Conservation (phyloP, 495 filamentous ascomycete genomes). For the Aspergillus leporis region DNA sequence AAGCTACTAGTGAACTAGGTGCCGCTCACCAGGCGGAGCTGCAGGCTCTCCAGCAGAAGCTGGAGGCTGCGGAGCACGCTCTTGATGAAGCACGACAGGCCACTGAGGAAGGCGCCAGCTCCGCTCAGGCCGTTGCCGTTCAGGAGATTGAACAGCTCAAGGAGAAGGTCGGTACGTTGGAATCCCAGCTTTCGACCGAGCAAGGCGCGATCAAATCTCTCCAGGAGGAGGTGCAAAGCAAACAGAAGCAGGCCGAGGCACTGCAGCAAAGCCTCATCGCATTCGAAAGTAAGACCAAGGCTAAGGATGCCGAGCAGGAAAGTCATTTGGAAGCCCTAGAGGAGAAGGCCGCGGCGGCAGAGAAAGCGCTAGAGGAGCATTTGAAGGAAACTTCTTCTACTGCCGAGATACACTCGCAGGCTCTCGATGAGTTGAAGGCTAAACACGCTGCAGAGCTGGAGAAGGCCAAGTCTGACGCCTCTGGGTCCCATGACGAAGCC, state of each 20-base stretch:
- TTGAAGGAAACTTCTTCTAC: slow-evolving; percentile 24
- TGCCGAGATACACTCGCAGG: slow-evolving; percentile 34
- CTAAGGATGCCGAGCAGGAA: slow-evolving; percentile 39
- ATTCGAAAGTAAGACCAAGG: slow-evolving; percentile 35
- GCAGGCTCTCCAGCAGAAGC: slow-evolving; percentile 33
- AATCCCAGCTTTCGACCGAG: slow-evolving; percentile 38
- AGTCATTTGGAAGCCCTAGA: slow-evolving; percentile 34
- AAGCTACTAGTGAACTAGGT: slow-evolving; percentile 38
- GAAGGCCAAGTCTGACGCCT: slow-evolving; percentile 27
- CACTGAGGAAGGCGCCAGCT: slow-evolving; percentile 37
- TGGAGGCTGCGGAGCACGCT: slow-evolving; percentile 36
- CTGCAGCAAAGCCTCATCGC: slow-evolving; percentile 38
- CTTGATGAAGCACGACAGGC: slow-evolving; percentile 35
- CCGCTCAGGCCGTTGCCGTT: slow-evolving; percentile 37
- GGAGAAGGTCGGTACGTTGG: slow-evolving; percentile 41
- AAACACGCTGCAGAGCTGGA: slow-evolving; percentile 37
- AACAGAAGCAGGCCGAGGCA: slow-evolving; percentile 38
- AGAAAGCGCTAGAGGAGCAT: slow-evolving; percentile 35
- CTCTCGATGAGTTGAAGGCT: slow-evolving; percentile 33
- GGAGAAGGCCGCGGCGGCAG: slow-evolving; percentile 37
- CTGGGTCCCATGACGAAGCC: slow-evolving; percentile 33
- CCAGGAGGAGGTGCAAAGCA: slow-evolving; percentile 41
- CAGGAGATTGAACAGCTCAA: slow-evolving; percentile 46
- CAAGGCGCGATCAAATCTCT: slow-evolving; percentile 43
- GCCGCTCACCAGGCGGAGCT: slow-evolving; percentile 37